phyloP scores from a whole-genome alignment of 306 rosid species.

The Cyclanthera cordifolia region DNA sequence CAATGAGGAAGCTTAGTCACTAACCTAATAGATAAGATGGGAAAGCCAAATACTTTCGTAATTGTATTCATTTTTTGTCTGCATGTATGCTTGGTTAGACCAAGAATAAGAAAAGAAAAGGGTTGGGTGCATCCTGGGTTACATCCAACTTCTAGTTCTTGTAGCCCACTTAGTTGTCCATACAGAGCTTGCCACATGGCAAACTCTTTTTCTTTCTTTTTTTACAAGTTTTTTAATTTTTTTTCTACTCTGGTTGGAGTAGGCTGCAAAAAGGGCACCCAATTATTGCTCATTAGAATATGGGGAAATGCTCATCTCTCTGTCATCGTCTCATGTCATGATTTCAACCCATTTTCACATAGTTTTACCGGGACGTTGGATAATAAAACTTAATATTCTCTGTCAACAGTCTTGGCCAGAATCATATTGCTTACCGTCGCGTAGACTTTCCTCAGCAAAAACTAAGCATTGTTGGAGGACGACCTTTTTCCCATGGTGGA shows the following conservation, averaged over 20 bases:
- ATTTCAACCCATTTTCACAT: neutral
- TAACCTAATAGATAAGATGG: neutral
- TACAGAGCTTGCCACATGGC: no score
- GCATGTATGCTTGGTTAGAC: neutral
- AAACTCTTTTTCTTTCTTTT: no score
- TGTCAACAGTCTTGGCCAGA: slow-evolving; percentile 65
- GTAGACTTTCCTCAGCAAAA: slow-evolving; percentile 59
- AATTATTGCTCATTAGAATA: no score
- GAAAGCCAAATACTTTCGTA: neutral
- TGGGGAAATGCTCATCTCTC: neutral
- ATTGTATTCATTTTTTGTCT: neutral
- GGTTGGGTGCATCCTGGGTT: no score
- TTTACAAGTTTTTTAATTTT: no score
- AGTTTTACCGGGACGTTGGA: neutral
- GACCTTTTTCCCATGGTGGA: slow-evolving; percentile 83
- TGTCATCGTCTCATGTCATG: neutral
- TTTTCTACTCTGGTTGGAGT: no score
- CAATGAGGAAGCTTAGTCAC: neutral
- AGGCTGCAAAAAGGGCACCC: no score
- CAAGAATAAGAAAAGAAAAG: neutral
- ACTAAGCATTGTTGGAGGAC: slow-evolving; percentile 78
- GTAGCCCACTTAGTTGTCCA: no score
- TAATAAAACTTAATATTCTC: slow-evolving; percentile 22
- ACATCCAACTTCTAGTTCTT: no score
- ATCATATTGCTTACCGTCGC: slow-evolving; percentile 60